These are phyloP conservation scores for Bombardia bombarda DNA, from an alignment of 495 filamentous ascomycete genomes.

Conservation along the genomic window DNA sequence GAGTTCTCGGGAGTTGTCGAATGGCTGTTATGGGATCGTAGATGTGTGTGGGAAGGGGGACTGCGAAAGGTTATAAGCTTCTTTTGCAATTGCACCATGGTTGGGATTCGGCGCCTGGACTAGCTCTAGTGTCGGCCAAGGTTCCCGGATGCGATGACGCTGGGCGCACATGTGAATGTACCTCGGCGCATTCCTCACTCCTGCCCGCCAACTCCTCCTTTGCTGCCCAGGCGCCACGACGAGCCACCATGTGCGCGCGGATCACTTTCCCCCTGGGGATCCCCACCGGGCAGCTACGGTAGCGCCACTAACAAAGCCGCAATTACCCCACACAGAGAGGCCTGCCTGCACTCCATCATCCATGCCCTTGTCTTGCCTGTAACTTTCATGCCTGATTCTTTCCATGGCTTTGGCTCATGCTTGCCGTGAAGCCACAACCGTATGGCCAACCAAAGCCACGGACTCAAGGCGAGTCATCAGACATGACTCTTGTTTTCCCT, in stretches of 20 bases:
- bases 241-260: neutral
- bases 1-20: neutral
- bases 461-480: too few species aligned
- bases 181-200: slow-evolving; percentile 15
- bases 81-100: neutral
- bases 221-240: neutral
- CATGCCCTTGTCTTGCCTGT: too few species aligned
- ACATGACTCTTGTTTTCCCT: too few species aligned
- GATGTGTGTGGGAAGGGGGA: neutral
- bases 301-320: neutral
- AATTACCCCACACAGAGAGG: neutral
- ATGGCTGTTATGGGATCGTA: slow-evolving; percentile 17
- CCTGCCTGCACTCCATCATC: neutral
- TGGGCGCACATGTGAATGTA: slow-evolving; percentile 21
- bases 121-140: neutral
- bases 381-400: too few species aligned
- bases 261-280: neutral
- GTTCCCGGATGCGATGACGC: slow-evolving; percentile 17
- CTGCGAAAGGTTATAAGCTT: slow-evolving; percentile 2
- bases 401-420: too few species aligned
- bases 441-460: too few species aligned
- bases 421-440: too few species aligned
- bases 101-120: slow-evolving; percentile 2
- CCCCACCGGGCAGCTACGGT: neutral
- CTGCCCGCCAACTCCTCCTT: neutral